A percentile compares a stretch with the other conserved stretches of the same genome.
Evolutionary conservation across 495 filamentous ascomycete genomes (phyloP).

Genomic region (Neurospora tetrasperma): DNA sequence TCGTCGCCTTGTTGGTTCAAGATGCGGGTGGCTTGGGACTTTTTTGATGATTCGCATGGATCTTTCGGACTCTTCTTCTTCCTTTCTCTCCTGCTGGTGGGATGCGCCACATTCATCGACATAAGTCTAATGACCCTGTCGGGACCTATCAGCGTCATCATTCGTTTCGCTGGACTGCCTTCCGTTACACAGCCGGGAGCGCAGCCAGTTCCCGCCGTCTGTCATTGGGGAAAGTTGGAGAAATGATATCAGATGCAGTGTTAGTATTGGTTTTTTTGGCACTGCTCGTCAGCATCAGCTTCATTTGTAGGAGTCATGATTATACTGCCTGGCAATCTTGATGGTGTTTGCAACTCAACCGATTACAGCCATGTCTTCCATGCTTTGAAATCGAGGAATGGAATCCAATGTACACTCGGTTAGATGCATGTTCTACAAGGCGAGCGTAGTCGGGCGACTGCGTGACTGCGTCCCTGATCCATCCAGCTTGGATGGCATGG

Average conservation of each 20-base stretch:
- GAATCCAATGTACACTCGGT: background rate
- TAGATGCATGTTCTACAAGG: background rate
- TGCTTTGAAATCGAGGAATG: background rate
- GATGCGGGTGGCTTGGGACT: background rate
- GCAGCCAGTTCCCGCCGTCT: background rate
- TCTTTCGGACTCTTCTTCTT: background rate
- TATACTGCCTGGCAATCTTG: background rate
- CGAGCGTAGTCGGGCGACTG: background rate
- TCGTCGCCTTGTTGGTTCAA: background rate
- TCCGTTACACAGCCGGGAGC: background rate
- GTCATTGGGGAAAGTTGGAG: background rate
- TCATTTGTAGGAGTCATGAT: background rate
- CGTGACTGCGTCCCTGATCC: background rate
- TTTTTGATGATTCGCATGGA: background rate
- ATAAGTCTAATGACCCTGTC: background rate
- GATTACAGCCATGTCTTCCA: background rate
- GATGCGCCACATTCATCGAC: background rate
- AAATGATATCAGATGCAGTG: background rate
- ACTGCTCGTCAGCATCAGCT: background rate
- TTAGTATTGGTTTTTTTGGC: background rate
- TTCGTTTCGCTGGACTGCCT: background rate
- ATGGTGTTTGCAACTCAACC: background rate
- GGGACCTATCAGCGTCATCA: background rate
- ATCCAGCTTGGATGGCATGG: background rate
- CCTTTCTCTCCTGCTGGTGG: background rate